These are phyloP conservation scores for Chlamydomonas sphaeroides DNA, from an alignment of 139 green algal genomes.

Conservation along the genomic window DNA sequence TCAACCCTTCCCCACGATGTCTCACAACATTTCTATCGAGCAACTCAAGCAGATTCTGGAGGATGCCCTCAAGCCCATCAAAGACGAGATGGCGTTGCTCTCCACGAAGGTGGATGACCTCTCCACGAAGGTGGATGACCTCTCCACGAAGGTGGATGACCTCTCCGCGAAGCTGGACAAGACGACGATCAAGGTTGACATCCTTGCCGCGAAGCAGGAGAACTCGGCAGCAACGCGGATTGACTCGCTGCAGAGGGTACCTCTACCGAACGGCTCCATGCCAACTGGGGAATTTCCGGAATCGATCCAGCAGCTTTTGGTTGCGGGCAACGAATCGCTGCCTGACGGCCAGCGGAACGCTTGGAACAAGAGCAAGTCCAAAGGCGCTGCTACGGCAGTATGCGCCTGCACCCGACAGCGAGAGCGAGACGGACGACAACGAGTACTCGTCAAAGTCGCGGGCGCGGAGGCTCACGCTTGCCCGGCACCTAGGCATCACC, in stretches of 20 bases:
- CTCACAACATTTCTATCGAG: neutral
- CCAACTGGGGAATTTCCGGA: neutral
- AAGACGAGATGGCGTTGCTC: neutral
- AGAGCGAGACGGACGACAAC: neutral
- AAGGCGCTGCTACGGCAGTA: neutral
- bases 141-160: neutral
- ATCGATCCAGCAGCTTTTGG: neutral
- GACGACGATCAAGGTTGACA: neutral
- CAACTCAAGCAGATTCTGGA: constrained; percentile 2
- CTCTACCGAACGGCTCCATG: neutral
- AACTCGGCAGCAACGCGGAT: neutral
- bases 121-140: too few species aligned
- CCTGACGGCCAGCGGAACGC: neutral
- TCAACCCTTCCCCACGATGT: neutral
- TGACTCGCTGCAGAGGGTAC: neutral
- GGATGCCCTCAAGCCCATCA: neutral
- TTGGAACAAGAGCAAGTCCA: neutral
- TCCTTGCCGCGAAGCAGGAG: neutral
- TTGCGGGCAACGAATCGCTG: neutral
- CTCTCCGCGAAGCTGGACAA: neutral
- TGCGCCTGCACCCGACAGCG: neutral
- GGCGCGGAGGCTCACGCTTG: neutral
- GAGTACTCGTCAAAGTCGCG: neutral
- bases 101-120: too few species aligned
- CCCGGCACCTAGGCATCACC: neutral